Evolutionary conservation across 306 rosid species (phyloP).

Genomic region (Begonia fuchsioides): DNA sequence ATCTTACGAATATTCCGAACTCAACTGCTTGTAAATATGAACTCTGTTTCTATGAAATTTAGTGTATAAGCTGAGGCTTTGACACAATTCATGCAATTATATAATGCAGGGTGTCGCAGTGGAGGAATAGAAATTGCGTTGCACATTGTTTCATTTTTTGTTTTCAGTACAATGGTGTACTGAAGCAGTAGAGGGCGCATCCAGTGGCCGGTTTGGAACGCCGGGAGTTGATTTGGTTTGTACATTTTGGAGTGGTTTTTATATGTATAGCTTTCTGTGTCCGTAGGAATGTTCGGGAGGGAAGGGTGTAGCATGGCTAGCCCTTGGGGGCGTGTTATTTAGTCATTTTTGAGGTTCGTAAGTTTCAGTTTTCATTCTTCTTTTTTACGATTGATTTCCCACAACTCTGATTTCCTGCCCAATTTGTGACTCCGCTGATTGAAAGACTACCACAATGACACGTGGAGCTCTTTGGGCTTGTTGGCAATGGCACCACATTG

Average conservation of each 20-base stretch:
- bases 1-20: neutral
- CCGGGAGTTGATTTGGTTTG: constrained; percentile 15
- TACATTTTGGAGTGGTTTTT: constrained; percentile 10
- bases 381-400: no score
- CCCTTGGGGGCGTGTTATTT: no score
- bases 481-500: no score
- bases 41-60: neutral
- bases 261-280: constrained; percentile 8
- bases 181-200: constrained; percentile 30
- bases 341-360: no score
- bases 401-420: no score
- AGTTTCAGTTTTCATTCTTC: no score
- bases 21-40: neutral
- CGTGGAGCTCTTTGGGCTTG: no score
- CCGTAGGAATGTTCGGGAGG: no score
- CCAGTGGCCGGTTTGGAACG: constrained; percentile 16
- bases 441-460: no score
- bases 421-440: no score
- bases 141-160: constrained; percentile 69
- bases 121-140: constrained; percentile 24
- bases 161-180: constrained; percentile 34
- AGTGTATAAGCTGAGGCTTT: neutral
- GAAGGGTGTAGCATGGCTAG: no score
- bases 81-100: neutral
- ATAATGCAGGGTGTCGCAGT: constrained; percentile 56